Conservation (phyloP, 306 rosid species). For the Cucumis cinereus region DNA sequence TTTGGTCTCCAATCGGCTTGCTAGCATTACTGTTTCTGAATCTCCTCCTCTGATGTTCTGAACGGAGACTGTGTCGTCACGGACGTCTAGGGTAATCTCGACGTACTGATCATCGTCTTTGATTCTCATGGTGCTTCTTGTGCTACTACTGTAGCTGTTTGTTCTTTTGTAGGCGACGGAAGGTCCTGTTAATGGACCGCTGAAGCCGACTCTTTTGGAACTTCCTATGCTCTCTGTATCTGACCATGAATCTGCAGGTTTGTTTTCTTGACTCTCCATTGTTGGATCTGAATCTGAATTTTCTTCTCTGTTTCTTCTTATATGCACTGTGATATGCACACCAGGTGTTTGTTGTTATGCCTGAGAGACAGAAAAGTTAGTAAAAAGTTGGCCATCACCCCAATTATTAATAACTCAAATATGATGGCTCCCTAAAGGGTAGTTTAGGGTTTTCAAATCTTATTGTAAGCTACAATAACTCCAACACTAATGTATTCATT, state of each 20-base stretch:
- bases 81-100: constrained; percentile 67
- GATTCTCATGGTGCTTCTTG: constrained; percentile 37
- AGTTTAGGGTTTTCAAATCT: neutral
- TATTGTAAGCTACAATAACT: neutral
- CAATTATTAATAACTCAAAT: neutral
- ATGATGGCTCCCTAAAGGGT: neutral
- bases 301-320: neutral
- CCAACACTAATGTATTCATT: neutral
- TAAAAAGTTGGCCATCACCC: neutral
- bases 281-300: neutral
- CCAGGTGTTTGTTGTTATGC: neutral
- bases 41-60: constrained; percentile 65
- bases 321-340: neutral
- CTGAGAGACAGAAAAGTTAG: neutral
- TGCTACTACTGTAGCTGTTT: constrained; percentile 24
- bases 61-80: constrained; percentile 50
- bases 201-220: constrained; percentile 31
- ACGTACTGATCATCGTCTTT: constrained; percentile 49
- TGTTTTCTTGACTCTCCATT: constrained; percentile 60
- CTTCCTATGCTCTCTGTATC: constrained; percentile 45
- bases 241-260: constrained; percentile 29
- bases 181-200: constrained; percentile 66
- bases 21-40: constrained; percentile 46
- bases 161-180: constrained; percentile 22
- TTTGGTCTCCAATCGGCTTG: constrained; percentile 42